phyloP scores from a whole-genome alignment of 371 early-diverging fungal species.

The Mucor saturninus region DNA sequence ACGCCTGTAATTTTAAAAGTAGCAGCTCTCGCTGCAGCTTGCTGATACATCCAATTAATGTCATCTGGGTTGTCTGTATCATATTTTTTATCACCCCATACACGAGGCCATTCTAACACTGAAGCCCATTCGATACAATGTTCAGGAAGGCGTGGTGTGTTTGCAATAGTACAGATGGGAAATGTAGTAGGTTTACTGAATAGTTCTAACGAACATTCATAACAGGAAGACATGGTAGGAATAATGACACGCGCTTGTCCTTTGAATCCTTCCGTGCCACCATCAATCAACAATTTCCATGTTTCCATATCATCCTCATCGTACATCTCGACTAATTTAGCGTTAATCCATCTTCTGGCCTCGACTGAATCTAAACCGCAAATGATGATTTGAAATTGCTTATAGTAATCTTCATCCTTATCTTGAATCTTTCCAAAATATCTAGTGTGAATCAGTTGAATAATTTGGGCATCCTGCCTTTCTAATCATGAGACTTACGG shows the following conservation, averaged over 20 bases:
- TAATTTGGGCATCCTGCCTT: too few species aligned
- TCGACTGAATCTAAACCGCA: slow-evolving; percentile 96
- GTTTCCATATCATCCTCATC: slow-evolving; percentile 69
- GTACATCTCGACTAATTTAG: slow-evolving; percentile 78
- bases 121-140: slow-evolving; percentile 99
- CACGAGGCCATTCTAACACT: slow-evolving; percentile 88
- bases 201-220: slow-evolving; percentile 86
- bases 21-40: slow-evolving; percentile 75
- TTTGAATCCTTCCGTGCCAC: slow-evolving; percentile 97
- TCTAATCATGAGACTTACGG: slow-evolving; percentile 63
- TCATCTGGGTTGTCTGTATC: slow-evolving; percentile 94
- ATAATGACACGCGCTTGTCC: slow-evolving; percentile 94
- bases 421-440: slow-evolving; percentile 93
- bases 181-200: slow-evolving; percentile 81
- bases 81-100: slow-evolving; percentile 76
- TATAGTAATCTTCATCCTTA: slow-evolving; percentile 90
- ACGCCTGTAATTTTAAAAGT: slow-evolving; percentile 89
- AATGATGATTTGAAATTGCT: slow-evolving; percentile 85
- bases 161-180: slow-evolving; percentile 99
- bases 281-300: slow-evolving; percentile 91
- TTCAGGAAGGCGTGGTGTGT: slow-evolving; percentile 93
- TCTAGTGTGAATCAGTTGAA: slow-evolving; percentile 23
- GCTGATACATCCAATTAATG: slow-evolving; percentile 85
- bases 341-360: slow-evolving; percentile 97
- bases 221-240: slow-evolving; percentile 81